Conservation (phyloP, 495 filamentous ascomycete species). For the Penicillium desertorum region DNA sequence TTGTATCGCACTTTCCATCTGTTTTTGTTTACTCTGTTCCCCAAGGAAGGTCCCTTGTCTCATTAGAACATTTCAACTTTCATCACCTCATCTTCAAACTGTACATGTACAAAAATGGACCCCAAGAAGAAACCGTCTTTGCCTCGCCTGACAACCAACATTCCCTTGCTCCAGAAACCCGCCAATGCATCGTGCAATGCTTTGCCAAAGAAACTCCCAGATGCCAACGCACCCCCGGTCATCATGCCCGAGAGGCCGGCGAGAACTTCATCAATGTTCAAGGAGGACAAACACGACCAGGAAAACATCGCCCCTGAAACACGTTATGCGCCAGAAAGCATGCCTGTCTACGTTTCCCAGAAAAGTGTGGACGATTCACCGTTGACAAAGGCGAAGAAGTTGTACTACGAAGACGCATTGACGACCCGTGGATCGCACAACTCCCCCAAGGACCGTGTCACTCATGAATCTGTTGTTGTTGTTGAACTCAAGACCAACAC, state of each 20-base stretch:
- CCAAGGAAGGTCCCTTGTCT: background rate
- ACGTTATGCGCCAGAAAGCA: slow-evolving; percentile 16
- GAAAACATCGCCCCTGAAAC: slow-evolving; percentile 20
- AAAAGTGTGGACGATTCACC: slow-evolving; percentile 25
- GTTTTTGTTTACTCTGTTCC: background rate
- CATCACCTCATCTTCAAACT: background rate
- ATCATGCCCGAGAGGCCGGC: slow-evolving; percentile 12
- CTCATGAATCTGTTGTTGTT: slow-evolving; percentile 67
- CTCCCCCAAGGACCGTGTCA: slow-evolving; percentile 58
- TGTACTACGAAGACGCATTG: slow-evolving; percentile 64
- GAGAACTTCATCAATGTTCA: slow-evolving; percentile 25
- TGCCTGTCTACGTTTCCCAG: slow-evolving; percentile 9
- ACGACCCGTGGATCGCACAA: slow-evolving; percentile 49
- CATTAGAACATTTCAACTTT: background rate
- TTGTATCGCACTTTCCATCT: slow-evolving; percentile 9
- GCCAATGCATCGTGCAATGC: slow-evolving; percentile 1
- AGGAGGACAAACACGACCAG: slow-evolving; percentile 29
- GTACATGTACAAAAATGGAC: slow-evolving; percentile 11
- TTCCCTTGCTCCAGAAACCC: slow-evolving; percentile 1
- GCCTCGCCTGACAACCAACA: slow-evolving; percentile 21
- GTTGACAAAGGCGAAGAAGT: slow-evolving; percentile 37
- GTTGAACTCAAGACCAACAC: slow-evolving; percentile 84
- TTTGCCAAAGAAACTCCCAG: slow-evolving; percentile 3
- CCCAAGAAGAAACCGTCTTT: slow-evolving; percentile 18
- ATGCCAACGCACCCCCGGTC: background rate